Conservation (phyloP, 495 filamentous ascomycete genomes). For the Neohortaea acidophila region DNA sequence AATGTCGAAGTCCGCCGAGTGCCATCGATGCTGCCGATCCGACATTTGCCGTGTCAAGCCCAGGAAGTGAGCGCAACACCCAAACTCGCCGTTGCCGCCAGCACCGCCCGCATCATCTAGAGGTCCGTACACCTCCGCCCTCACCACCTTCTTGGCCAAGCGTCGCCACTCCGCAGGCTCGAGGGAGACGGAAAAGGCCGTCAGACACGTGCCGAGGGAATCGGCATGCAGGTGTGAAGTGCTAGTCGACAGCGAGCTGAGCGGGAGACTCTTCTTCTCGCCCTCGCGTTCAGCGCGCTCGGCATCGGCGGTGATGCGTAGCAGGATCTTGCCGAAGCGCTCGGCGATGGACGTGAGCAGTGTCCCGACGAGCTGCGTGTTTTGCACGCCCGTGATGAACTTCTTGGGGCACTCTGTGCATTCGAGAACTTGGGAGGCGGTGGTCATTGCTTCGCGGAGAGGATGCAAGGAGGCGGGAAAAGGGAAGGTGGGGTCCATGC, state of each 20-base stretch:
- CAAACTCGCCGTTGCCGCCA: slow-evolving; percentile 3
- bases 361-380: slow-evolving; percentile 19
- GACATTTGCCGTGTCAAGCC: slow-evolving; percentile 20
- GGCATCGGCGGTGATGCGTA: slow-evolving; percentile 21
- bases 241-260: slow-evolving; percentile 20
- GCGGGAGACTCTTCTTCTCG: slow-evolving; percentile 21
- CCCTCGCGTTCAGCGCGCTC: slow-evolving; percentile 12
- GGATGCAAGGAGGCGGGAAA: slow-evolving; percentile 23
- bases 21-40: slow-evolving; percentile 11
- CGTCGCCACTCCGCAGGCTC: slow-evolving; percentile 21
- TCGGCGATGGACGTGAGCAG: slow-evolving; percentile 22
- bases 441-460: slow-evolving; percentile 22
- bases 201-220: slow-evolving; percentile 20
- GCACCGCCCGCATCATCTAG: neutral
- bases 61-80: slow-evolving; percentile 10
- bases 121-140: slow-evolving; percentile 23
- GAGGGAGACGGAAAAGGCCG: slow-evolving; percentile 23
- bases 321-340: slow-evolving; percentile 21
- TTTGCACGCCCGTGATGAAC: slow-evolving; percentile 23
- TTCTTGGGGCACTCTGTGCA: slow-evolving; percentile 24
- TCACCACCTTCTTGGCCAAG: slow-evolving; percentile 25
- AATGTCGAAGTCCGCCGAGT: slow-evolving; percentile 6
- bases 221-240: slow-evolving; percentile 23
- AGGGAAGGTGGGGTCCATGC: slow-evolving; percentile 10
- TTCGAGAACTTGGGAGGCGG: slow-evolving; percentile 17